A percentile compares a stretch with the other conserved stretches of the same genome.
These are phyloP conservation scores for Blastobotrys elegans DNA, from an alignment of 1,139 yeast genomes.

Conservation along the genomic window DNA sequence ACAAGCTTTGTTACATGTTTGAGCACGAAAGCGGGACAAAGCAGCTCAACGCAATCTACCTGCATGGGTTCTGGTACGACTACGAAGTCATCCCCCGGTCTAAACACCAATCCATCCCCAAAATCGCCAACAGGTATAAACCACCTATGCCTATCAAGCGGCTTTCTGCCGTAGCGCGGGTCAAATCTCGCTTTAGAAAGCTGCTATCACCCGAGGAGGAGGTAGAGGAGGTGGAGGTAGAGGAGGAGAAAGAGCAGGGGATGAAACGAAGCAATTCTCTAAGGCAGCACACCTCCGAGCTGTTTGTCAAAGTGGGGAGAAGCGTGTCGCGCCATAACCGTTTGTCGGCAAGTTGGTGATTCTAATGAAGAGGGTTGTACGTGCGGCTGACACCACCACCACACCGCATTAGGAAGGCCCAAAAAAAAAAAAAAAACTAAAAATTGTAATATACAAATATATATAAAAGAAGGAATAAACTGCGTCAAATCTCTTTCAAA, in stretches of 20 bases:
- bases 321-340: no score
- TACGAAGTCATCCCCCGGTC: background rate
- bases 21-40: background rate
- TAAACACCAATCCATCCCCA: background rate
- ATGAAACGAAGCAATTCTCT: background rate
- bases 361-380: no score
- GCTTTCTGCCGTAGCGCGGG: background rate
- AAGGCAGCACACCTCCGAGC: background rate
- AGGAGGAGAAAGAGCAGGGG: background rate
- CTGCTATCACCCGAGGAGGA: background rate
- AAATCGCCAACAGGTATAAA: background rate
- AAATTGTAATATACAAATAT: no score
- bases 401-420: no score
- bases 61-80: conserved; percentile 2
- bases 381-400: no score
- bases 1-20: background rate
- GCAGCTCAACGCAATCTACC: background rate
- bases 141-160: background rate
- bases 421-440: no score
- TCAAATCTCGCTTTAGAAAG: background rate
- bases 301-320: background rate
- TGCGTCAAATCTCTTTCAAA: no score
- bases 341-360: no score
- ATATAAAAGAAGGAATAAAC: no score
- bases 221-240: background rate